Percentiles rank a stretch among this genome's conserved stretches.
These are phyloP conservation scores for Urtica urens DNA, from an alignment of 306 rosid species.

Conservation along the genomic window DNA sequence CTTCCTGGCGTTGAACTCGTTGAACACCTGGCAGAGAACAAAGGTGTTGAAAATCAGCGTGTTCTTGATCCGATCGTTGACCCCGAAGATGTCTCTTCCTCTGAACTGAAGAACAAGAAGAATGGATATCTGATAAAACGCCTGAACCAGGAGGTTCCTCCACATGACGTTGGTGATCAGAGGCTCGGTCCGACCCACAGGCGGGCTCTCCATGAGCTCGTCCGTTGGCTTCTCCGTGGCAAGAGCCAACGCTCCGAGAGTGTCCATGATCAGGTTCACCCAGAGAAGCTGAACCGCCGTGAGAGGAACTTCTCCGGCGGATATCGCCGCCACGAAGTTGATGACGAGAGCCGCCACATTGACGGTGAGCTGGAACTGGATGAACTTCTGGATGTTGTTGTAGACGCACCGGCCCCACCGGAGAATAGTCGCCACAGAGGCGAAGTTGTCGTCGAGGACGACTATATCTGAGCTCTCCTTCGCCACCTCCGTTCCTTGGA, in stretches of 20 bases:
- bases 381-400: constrained; percentile 29
- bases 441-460: constrained; percentile 29
- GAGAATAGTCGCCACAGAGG: constrained; percentile 21
- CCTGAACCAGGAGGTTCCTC: constrained; percentile 28
- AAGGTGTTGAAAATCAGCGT: constrained; percentile 29
- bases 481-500: constrained; percentile 28
- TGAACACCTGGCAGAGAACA: constrained; percentile 29
- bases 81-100: constrained; percentile 17
- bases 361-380: constrained; percentile 29
- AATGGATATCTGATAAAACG: constrained; percentile 19
- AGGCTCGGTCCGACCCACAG: constrained; percentile 21
- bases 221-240: constrained; percentile 27
- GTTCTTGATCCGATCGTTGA: constrained; percentile 20
- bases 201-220: constrained; percentile 21
- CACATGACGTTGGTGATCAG: constrained; percentile 34
- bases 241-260: constrained; percentile 26
- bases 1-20: constrained; percentile 31
- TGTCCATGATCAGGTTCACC: constrained; percentile 32
- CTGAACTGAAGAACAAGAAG: constrained; percentile 17
- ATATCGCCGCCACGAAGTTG: constrained; percentile 28
- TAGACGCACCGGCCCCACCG: constrained; percentile 36
- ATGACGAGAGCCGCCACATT: constrained; percentile 21
- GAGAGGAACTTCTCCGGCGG: constrained; percentile 20
- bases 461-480: constrained; percentile 25
- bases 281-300: constrained; percentile 25